Evolutionary conservation across 2,329 filamentous ascomycete genomes (phyloP), one percentile per base, ranked within the genome.

Genomic region (Simplicillium aogashimaense): DNA sequence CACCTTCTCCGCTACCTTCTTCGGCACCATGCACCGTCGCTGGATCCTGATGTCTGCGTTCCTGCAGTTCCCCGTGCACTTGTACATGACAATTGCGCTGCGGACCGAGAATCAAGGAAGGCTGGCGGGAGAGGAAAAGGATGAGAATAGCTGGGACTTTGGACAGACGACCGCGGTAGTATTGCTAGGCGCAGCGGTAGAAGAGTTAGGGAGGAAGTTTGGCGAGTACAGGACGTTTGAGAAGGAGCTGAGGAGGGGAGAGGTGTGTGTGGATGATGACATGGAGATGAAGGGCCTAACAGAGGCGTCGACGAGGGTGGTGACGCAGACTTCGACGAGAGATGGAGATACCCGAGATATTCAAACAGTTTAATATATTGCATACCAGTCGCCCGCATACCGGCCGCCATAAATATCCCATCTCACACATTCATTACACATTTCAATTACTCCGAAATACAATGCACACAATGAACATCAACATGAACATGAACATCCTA

Each of bases 1-100:
- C 41, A 49, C 53, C 44, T 32, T 45, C 35, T 39, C 41, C n/a
- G 45, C 47, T n/a, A 40, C 50, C 11, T 30, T 44, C 5, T 34
- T 41, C 17, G 49, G 48, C 25, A 41, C 42, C 3, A 45, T 45
- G 13, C 44, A 43, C 14, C 40, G 40, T 3, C 40, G 43, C n/a
- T 41, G 46, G 3, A 51, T 58, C 28, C 46, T 59, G 17, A 7
- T 52, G 4, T 41, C 51, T 4, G 49, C 53, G 1, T 46, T 51
- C 14, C 29, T 57, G 25, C 54, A 59, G 40, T 57, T 56, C 43
- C 53, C 52, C 8, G 39, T 58, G 13, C 56, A 59, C 36, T 43
- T 58, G 4, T 58, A 59, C 45, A 55, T 57, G 47, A 49, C 53
- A 28, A 45, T 58, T 36, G 52, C 51, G 9, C 44, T 59, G 36